Evolutionary conservation across 768 basidiomycete species (phyloP), one percentile per base, ranked within the genome.

Genomic region (Amanita polypyramis): DNA sequence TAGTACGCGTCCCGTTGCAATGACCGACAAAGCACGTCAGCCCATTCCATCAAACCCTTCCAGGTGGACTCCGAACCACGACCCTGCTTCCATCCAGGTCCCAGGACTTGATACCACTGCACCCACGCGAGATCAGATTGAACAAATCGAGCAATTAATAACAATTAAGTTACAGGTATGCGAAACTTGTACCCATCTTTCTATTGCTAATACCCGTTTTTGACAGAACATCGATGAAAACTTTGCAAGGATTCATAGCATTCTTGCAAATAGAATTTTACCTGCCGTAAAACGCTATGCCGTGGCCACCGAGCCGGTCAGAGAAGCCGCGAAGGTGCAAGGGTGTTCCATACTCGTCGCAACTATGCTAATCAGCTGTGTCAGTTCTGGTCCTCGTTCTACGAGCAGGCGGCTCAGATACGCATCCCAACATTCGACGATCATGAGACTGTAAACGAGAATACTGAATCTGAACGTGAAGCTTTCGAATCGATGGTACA

Each of bases 361-460:
- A 2, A 17, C 5, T 21, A 8, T 21, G 32, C 33, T 35, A n/a
- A 45, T 14, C 5, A 11, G 14, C 15, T 9, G 39, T 3, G 20
- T 0, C 56, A 95, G 94, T 97, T 97, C 62, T 98, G 95, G 94
- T 84, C 83, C 3, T 85, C 88, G 0, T 98, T 99, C 72, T 97
- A 93, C 60, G 93, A 97, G 59, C 79, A 86, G 51, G 91, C 93
- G 7, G 94, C 95, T 3, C 83, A 90, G 56, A 84, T 92, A 23
- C 79, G 82, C 34, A 84, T 93, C 37, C 82, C 85, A 3, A 79
- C 79, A 1, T 80, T 73, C 29, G 88, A 80, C 11, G 82, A 88
- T 48, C 73, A 78, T 50, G 77, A 75, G n/a, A 74, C 69, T 5
- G 67, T 70, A 35, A 70, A 76, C 40, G 80, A 79, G 35, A 65